Percentiles rank a stretch among this genome's conserved stretches.
These are phyloP conservation scores for Backusella circina DNA, from an alignment of 192 early-diverging fungal genomes.

Conservation along the genomic window DNA sequence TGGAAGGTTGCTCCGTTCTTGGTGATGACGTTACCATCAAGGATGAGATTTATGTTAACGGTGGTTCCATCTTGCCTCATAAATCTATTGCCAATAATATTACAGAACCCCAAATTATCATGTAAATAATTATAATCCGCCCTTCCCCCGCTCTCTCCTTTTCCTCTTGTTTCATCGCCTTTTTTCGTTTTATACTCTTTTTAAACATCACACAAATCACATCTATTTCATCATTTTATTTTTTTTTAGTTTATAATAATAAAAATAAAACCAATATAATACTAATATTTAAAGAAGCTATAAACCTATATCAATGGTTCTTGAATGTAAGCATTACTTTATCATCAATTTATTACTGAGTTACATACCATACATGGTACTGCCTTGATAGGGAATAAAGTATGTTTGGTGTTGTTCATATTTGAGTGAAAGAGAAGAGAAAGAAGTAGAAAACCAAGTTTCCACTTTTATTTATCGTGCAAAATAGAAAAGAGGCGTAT, in stretches of 20 bases:
- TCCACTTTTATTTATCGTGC: too few species aligned
- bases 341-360: too few species aligned
- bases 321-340: too few species aligned
- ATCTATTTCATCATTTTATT: neutral
- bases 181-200: neutral
- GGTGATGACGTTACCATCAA: conserved; percentile 95
- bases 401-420: too few species aligned
- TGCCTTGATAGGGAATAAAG: too few species aligned
- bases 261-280: neutral
- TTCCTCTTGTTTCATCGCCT: neutral
- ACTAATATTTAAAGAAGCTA: neutral
- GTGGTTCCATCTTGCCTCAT: conserved; percentile 95
- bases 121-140: conserved; percentile 58
- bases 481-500: too few species aligned
- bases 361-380: too few species aligned
- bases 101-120: conserved; percentile 91
- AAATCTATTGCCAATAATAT: conserved; percentile 88
- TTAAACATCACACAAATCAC: neutral
- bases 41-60: conserved; percentile 94
- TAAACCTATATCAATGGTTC: too few species aligned
- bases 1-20: conserved; percentile 92
- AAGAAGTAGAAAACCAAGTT: too few species aligned
- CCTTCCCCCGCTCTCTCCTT: neutral
- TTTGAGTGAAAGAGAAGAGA: too few species aligned
- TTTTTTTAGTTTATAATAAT: neutral